A percentile compares a stretch with the other conserved stretches of the same genome.
Evolutionary conservation across 306 rosid genomes (phyloP).

Genomic region (Rosa multiflora): DNA sequence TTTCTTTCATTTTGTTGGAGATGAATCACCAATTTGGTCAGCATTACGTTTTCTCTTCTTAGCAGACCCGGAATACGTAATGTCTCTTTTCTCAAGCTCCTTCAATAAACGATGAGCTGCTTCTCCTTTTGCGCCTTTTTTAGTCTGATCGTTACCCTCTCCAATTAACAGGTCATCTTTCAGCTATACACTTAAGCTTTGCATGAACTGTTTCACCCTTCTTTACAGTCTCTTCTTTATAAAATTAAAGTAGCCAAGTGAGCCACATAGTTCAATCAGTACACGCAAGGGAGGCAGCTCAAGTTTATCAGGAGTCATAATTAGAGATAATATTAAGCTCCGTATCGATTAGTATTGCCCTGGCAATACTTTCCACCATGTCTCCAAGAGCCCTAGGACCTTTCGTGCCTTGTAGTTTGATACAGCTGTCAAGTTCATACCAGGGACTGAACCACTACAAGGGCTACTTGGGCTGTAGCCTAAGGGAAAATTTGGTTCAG

Average conservation of each 20-base stretch:
- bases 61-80: constrained; percentile 39
- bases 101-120: constrained; percentile 68
- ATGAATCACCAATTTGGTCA: constrained; percentile 20
- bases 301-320: constrained; percentile 90
- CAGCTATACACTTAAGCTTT: constrained; percentile 61
- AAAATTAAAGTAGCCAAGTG: constrained; percentile 55
- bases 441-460: too few species aligned
- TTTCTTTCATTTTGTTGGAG: constrained; percentile 37
- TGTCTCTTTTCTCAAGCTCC: constrained; percentile 67
- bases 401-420: constrained; percentile 43
- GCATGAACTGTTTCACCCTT: constrained; percentile 49
- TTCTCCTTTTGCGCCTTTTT: constrained; percentile 73
- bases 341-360: constrained; percentile 81
- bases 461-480: too few species aligned
- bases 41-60: constrained; percentile 61
- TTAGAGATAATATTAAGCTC: constrained; percentile 77
- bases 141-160: constrained; percentile 47
- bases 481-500: too few species aligned
- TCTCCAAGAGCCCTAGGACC: constrained; percentile 97
- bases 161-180: constrained; percentile 50
- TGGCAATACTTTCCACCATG: constrained; percentile 89
- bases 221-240: constrained; percentile 49
- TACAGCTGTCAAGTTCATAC: constrained; percentile 25
- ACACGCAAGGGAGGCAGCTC: constrained; percentile 74
- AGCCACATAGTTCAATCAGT: constrained; percentile 61